Base-by-base conservation (phyloP, 2,329 filamentous ascomycete genomes). In the Phyllosticta citribraziliensis region DNA sequence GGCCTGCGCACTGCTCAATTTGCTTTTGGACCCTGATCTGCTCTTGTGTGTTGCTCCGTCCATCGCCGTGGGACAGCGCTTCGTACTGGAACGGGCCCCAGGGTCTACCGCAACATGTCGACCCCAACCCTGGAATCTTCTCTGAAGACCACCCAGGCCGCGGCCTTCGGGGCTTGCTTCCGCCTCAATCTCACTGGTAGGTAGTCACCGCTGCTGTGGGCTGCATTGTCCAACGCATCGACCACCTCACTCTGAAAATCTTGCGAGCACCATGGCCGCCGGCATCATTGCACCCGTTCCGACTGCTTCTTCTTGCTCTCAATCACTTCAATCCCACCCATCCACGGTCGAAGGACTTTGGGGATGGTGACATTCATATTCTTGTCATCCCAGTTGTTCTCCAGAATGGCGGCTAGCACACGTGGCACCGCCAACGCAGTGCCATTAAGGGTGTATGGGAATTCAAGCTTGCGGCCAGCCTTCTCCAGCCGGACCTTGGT, bases 381-480 rank as follows among this genome's bases (percentile, higher is more conserved):
- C 24, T 78, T 70, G 69, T 91, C 87, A 69, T 94, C 84, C 89
- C 92, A 99, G 0, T 91, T 88, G 69, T 92, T 91, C 79, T 99
- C 94, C 65, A 99, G 72, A 57, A 99, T 80, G 5, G 91, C 92
- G 24, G 94, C 92, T 63, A 99, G 72, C 12, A 99, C 88, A 58
- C 94, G 82, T 3, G 94, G 94, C 47, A 97, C 88, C 0, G 94
- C 94, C 68, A 97, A 79, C 0, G 93, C 94, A 1, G 94, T 99
- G 0, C 93, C 95, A 72, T 99, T 99, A 47, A 96, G 81, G 0
- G 94, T 99, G 77, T 89, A 91, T 14, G 92, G 91, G 72, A 91
- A 97, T 1, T 81, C 79, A 51, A 88, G 75, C 70, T 82, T 84
- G n/a, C 68, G 64, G n/a, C 71, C 71, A 10, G 61, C 66, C 19